Conservation (phyloP, 1,139 yeast genomes). For the Nakaseomyces nivariensis region DNA sequence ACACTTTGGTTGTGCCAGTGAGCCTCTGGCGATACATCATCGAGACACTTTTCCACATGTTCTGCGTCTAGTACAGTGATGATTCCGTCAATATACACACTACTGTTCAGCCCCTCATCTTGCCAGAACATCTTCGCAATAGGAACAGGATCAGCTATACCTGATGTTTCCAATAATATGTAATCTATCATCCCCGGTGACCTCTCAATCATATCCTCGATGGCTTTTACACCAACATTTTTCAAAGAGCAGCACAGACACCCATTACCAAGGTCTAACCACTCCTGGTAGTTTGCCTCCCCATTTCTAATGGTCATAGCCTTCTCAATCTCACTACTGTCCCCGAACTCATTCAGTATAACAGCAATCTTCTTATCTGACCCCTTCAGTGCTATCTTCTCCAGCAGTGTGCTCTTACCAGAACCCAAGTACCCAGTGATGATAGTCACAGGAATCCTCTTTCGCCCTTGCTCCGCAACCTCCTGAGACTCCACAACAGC, state of each 20-base stretch:
- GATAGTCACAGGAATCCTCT: constrained; percentile 81
- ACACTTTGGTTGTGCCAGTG: constrained; percentile 48
- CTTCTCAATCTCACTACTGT: constrained; percentile 80
- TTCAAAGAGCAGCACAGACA: constrained; percentile 94
- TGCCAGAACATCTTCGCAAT: constrained; percentile 97
- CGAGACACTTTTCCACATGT: constrained; percentile 56
- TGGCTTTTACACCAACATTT: constrained; percentile 89
- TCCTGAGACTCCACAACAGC: constrained; percentile 10
- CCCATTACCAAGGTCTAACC: constrained; percentile 95
- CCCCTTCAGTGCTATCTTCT: constrained; percentile 59
- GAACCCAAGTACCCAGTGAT: constrained; percentile 93
- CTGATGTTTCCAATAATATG: constrained; percentile 86
- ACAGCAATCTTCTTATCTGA: constrained; percentile 62
- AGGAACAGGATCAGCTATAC: constrained; percentile 97
- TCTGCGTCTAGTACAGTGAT: constrained; percentile 82
- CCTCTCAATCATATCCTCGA: constrained; percentile 72
- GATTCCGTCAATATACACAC: constrained; percentile 85
- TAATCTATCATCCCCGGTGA: constrained; percentile 74
- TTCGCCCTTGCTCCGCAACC: constrained; percentile 22
- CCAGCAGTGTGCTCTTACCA: constrained; percentile 82
- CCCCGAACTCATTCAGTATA: constrained; percentile 84
- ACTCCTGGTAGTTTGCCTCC: constrained; percentile 63
- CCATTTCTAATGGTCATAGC: constrained; percentile 68
- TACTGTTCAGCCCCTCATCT: constrained; percentile 77
- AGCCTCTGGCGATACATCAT: constrained; percentile 51